Evolutionary conservation across 768 basidiomycete species (phyloP).

Genomic region (Mycena crocata): DNA sequence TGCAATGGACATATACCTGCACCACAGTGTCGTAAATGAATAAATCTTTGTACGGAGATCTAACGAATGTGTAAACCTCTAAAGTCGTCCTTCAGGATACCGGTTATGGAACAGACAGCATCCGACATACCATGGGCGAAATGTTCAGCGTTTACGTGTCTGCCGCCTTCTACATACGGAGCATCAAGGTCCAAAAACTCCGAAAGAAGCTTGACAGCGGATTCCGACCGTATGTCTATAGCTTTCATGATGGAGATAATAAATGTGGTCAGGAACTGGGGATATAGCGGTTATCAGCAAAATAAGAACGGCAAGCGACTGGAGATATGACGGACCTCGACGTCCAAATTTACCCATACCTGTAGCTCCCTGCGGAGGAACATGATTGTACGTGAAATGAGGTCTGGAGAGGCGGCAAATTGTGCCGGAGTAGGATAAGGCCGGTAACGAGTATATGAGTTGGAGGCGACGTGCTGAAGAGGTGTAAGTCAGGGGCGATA

Average conservation of each 20-base stretch:
- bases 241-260: constrained; percentile 92
- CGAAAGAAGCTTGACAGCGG: constrained; percentile 83
- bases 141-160: constrained; percentile 85
- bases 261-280: constrained; percentile 89
- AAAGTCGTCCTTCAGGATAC: constrained; percentile 19
- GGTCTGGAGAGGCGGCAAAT: constrained; percentile 80
- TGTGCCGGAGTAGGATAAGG: constrained; percentile 91
- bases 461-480: constrained; percentile 89
- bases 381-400: constrained; percentile 78
- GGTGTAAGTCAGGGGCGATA: background rate
- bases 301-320: constrained; percentile 10
- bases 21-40: constrained; percentile 83
- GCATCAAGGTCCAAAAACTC: constrained; percentile 90
- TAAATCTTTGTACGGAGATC: constrained; percentile 90
- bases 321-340: constrained; percentile 69
- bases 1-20: constrained; percentile 63
- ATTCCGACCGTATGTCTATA: constrained; percentile 91
- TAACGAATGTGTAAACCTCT: constrained; percentile 92
- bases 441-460: constrained; percentile 85
- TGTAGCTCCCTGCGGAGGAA: constrained; percentile 89
- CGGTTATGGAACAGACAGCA: constrained; percentile 7
- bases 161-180: constrained; percentile 64
- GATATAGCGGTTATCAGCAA: constrained; percentile 34
- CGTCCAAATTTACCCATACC: constrained; percentile 91
- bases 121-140: constrained; percentile 86